A percentile compares a stretch with the other conserved stretches of the same genome.
phyloP scores from a whole-genome alignment of 2,329 filamentous ascomycete genomes.

The Calonectria pseudoturangicola region DNA sequence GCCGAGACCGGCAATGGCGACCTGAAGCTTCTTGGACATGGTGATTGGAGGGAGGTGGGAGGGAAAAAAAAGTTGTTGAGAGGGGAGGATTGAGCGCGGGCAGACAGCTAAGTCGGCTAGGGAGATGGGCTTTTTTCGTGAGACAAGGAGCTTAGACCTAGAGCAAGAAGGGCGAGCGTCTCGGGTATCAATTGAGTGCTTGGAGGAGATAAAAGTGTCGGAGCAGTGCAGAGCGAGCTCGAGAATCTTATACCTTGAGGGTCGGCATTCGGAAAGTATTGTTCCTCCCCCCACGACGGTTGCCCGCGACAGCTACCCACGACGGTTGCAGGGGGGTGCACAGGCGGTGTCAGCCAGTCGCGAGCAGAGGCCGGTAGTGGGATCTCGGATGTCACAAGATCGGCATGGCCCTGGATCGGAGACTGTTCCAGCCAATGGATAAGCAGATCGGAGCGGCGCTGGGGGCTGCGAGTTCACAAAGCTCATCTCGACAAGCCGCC shows the following conservation, averaged over 20 bases:
- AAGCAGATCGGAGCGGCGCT: neutral
- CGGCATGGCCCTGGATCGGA: conserved; percentile 20
- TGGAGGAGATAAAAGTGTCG: neutral
- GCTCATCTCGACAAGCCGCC: conserved; percentile 1
- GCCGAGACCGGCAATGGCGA: conserved; percentile 53
- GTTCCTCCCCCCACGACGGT: conserved; percentile 18
- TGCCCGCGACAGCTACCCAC: conserved; percentile 19
- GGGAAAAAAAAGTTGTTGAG: neutral
- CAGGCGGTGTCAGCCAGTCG: conserved; percentile 16
- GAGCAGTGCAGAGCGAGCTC: conserved; percentile 28
- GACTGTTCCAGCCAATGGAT: conserved; percentile 33
- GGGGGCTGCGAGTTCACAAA: conserved; percentile 8
- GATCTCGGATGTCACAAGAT: conserved; percentile 33
- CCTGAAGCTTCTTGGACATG: conserved; percentile 52
- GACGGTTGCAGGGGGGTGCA: conserved; percentile 1
- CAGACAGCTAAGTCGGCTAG: conserved; percentile 20
- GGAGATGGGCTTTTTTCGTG: conserved; percentile 21
- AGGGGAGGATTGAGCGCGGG: conserved; percentile 1
- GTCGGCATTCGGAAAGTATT: conserved; percentile 36
- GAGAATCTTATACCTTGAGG: conserved; percentile 38
- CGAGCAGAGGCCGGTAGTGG: conserved; percentile 23
- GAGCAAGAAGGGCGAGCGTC: conserved; percentile 23
- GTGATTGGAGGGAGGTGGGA: neutral
- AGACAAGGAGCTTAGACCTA: conserved; percentile 26
- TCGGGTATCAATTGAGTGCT: conserved; percentile 34